Base-by-base conservation (phyloP, 352 stramenopile species). In the Globisporangium carolinianum region DNA sequence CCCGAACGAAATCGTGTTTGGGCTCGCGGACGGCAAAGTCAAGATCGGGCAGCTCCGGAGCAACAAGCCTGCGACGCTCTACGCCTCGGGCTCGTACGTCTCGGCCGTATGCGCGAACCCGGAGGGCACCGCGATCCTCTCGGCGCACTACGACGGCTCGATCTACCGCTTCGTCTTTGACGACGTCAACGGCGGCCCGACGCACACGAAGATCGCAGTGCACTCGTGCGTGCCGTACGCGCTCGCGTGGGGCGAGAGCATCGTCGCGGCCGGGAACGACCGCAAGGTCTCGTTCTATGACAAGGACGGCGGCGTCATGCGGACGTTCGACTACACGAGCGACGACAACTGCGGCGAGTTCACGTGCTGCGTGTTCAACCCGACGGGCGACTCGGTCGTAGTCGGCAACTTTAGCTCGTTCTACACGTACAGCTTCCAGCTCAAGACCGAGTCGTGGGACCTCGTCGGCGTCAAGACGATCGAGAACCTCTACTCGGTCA, bases 101-200 rank as follows among this genome's bases (percentile, higher is more conserved):
- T 76, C 84, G 0, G 68, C 76, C 3, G 67, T 98, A n/a, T 96
- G 85, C 61, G 91, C 74, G 45, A 95, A 93, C 50, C 73, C 76
- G 5, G 86, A 96, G 57, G 91, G 91, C 38, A 93, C 81, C 5
- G 89, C 84, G 1, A 74, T 98, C 14, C 71, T 97, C 18, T 97
- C 87, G 9, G 85, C 82, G 17, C 94, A 98, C 66, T 84, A 97
- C 43, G 94, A 98, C 60, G 89, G 90, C 9, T 80, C 86, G 2
- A 96, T 98, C 60, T 97, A 97, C 65, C 75, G 89, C 6, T 98
- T 97, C 50, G 74, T 95, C 36, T 97, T 97, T 61, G 90, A 97
- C 49, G 87, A 97, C 39, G 69, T 88, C 14, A 85, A 73, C 10
- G 87, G 87, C 37, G 78, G 85, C 3, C 74, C 81, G 1, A 87